Percentiles rank a stretch among this genome's conserved stretches.
phyloP scores from a whole-genome alignment of 192 early-diverging fungal species.

The Rhizoclosmatium globosum region DNA sequence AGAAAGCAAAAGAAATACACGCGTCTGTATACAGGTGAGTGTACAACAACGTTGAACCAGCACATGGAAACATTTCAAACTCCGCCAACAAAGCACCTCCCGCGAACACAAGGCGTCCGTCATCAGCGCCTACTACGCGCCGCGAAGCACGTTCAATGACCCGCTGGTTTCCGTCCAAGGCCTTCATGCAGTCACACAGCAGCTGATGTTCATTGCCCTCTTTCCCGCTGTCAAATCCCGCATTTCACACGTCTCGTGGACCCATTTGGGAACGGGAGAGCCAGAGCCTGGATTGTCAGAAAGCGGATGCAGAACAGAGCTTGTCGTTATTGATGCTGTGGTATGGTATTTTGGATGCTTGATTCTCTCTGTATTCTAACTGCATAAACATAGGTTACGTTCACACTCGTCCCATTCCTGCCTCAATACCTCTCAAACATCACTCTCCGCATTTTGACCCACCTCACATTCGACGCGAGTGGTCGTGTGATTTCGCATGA shows the following conservation, averaged over 20 bases:
- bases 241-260: constrained; percentile 5
- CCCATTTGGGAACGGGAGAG: background rate
- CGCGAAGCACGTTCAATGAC: constrained; percentile 1
- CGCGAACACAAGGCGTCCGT: constrained; percentile 3
- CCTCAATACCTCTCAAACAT: constrained; percentile 4
- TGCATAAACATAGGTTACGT: background rate
- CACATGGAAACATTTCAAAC: background rate
- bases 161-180: constrained; percentile 16
- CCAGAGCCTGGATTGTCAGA: background rate
- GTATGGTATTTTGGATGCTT: no score
- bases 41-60: background rate
- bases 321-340: constrained; percentile 26
- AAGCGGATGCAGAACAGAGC: background rate
- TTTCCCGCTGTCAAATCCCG: background rate
- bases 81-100: background rate
- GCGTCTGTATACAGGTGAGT: constrained; percentile 6
- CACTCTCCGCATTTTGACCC: background rate
- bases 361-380: no score
- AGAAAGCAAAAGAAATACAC: constrained; percentile 36
- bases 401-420: constrained; percentile 23
- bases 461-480: constrained; percentile 1
- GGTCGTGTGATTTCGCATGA: constrained; percentile 25
- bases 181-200: constrained; percentile 15
- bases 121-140: constrained; percentile 12
- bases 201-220: constrained; percentile 11